Base-by-base conservation (phyloP, 805 yeast species). In the Peterozyma xylosa region DNA sequence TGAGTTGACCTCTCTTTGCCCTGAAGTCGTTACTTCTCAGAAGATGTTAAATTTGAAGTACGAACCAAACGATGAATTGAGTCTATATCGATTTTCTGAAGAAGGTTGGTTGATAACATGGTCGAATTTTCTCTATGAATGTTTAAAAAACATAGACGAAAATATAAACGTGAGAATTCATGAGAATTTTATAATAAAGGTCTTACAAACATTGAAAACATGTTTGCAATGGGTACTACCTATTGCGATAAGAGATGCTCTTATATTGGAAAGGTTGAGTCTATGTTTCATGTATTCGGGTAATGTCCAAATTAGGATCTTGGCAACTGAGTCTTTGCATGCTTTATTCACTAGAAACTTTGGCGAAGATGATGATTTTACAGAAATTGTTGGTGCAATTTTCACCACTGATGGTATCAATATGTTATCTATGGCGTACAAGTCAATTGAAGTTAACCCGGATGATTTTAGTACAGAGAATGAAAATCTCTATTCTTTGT, bases 201-300 rank as follows among this genome's bases (percentile, higher is more conserved):
- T 85, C 5, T 67, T 93, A 35, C 86, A 89, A 48, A 83, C 95
- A 4, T 74, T 91, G 56, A 93, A 93, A 57, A 83, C 96, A 0
- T 86, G 96, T 53, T 71, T 93, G 47, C 89, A 86, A 53, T 93
- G 99, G 99, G 77, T 90, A 7, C 75, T 86, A 42, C 91, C 96
- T 2, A 69, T 76, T 13, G 79, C 90, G 1, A 73, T 91, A 43
- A 74, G 82, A 37, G 66, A 73, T 35, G 80, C 85, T 41, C 78
- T 86, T 41, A 72, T 88, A 9, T 70, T 88, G 52, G 70, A 73
- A 35, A 74, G 82, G 11, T 67, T 93, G 35, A 72, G 88, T 46
- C 63, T 63, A 46, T 73, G 86, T 30, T 66, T 87, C 42, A 63
- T 77, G 35, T 65, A 80, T 7, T 58, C 63, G 15, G 34, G 37